A percentile compares a stretch with the other conserved stretches of the same genome.
These are phyloP conservation scores for Gynostemma pentaphyllum DNA, from an alignment of 306 rosid genomes.

Conservation along the genomic window DNA sequence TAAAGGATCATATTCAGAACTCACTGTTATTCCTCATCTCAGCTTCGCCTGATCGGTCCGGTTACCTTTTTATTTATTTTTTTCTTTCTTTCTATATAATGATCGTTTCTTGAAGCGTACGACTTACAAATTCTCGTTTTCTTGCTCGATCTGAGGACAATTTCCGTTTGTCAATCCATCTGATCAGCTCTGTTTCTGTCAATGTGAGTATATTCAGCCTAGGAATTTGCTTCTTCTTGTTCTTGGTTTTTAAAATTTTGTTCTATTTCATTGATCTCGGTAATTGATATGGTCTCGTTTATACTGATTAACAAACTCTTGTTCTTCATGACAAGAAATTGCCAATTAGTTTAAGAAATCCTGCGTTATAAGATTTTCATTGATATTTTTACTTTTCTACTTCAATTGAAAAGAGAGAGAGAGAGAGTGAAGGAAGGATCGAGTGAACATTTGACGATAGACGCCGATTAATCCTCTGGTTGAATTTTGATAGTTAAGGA, in stretches of 20 bases:
- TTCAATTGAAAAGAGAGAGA: not conserved
- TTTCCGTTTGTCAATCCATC: not conserved
- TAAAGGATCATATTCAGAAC: too few relatives aligned
- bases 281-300: not conserved
- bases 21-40: too few relatives aligned
- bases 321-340: not conserved
- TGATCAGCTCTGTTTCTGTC: not conserved
- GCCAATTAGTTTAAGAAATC: not conserved
- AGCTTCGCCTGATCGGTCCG: not conserved
- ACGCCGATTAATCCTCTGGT: not conserved
- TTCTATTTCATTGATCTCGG: not conserved
- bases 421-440: not conserved
- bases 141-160: not conserved
- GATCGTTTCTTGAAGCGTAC: not conserved
- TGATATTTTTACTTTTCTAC: not conserved
- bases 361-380: not conserved
- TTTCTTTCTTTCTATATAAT: not conserved
- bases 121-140: not conserved
- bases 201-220: not conserved
- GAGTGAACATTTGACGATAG: too few relatives aligned
- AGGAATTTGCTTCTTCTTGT: not conserved
- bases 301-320: not conserved
- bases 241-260: not conserved
- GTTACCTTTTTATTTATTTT: not conserved
- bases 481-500: not conserved